Base-by-base conservation (phyloP, 306 rosid species). In the Sicyos baderoa region DNA sequence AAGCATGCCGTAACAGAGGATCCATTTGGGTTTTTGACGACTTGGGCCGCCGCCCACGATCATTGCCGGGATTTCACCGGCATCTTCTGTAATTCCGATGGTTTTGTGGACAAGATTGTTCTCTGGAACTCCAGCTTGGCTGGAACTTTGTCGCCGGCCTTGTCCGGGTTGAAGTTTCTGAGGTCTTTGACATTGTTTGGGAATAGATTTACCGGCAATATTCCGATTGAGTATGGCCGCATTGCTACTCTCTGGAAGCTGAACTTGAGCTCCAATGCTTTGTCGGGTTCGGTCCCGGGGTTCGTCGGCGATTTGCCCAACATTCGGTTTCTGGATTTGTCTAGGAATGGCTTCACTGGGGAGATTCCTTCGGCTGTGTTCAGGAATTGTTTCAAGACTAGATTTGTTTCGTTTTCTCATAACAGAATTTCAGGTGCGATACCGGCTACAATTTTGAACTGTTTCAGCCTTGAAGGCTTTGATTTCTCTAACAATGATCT, bases 401-500 rank as follows among this genome's bases (percentile, higher is more conserved):
- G 81, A 85, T 94, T 84, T 66, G 78, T 94, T 77, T 87, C 97
- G 65, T 51, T 94, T 75, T 90, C 96, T 80, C 90, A 82, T 69
- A 94, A 90, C 68, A 70, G 52, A 23, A 87, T 94, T 78, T 84
- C 54, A n/a, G 95, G 97, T 77, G 15, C 74, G 55, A 86, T 94
- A 77, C 97, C 99, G 23, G 76, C 57, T 8, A 86, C 97, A 27
- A 74, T 94, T 75, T 77, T 76, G 64, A 86, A 90, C 56, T 94
- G 99, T 78, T 66, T 64, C 54, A 86, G 84, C 80, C 95, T 94
- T 66, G 90, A 90, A 82, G 99, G 99, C 12, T 88, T 90, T 83
- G 99, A 94, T 83, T 87, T 94, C 79, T 94, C 97, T 16, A 86
- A 83, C 82, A 94, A 94, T 75, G 84, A 86, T 76, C 86, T 90